Conservation (phyloP, 345 rosid genomes). For the Xanthoceras sorbifolium region DNA sequence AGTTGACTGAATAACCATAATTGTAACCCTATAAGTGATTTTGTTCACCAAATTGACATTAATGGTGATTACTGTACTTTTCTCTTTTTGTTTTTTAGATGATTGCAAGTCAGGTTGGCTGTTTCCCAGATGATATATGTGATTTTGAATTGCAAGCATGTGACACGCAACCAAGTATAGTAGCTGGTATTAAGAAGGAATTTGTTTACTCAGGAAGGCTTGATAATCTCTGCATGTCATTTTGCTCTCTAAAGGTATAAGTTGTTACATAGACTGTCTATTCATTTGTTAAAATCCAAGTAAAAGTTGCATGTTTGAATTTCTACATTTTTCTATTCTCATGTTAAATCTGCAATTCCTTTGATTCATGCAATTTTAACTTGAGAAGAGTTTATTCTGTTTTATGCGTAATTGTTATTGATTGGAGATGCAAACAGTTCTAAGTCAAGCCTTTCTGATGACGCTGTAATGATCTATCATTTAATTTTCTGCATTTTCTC, state of each 20-base stretch:
- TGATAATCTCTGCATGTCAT: constrained; percentile 97
- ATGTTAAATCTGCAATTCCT: not conserved
- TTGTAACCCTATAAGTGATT: not conserved
- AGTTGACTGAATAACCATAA: not conserved
- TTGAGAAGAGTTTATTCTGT: not conserved
- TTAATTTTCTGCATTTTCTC: not conserved
- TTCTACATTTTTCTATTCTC: constrained; percentile 5
- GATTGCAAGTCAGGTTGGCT: constrained; percentile 62
- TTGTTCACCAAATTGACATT: constrained; percentile 3
- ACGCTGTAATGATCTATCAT: not conserved
- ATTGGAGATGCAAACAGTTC: constrained; percentile 1
- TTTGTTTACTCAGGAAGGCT: constrained; percentile 95
- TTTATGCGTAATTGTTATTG: not conserved
- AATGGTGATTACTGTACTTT: constrained; percentile 15
- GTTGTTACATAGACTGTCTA: not conserved
- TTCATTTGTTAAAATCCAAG: not conserved
- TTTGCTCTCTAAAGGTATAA: constrained; percentile 84
- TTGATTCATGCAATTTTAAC: not conserved
- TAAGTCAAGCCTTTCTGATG: not conserved
- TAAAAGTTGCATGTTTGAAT: not conserved
- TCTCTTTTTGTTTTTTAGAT: constrained; percentile 41
- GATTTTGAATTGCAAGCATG: constrained; percentile 98
- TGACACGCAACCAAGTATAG: constrained; percentile 87
- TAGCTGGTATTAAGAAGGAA: constrained; percentile 86
- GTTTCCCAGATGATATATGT: constrained; percentile 68